A percentile compares a stretch with the other conserved stretches of the same genome.
These are phyloP conservation scores for Jimgerdemannia lactiflua DNA, from an alignment of 192 early-diverging fungal genomes.

Conservation along the genomic window DNA sequence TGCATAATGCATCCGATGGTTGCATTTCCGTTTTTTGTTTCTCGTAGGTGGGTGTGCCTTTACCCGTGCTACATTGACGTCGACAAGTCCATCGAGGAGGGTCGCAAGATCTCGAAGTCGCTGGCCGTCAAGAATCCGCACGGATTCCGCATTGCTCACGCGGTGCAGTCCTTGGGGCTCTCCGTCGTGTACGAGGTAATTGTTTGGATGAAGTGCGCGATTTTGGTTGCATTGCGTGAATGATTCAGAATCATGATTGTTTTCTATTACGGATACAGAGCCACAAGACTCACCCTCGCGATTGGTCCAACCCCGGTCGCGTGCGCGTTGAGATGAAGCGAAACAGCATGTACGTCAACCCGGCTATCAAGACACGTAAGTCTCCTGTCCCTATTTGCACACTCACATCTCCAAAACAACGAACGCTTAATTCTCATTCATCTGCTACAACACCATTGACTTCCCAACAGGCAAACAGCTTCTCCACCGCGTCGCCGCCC, in stretches of 20 bases:
- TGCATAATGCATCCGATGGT: neutral
- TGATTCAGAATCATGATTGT: neutral
- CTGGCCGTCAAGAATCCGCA: slow-evolving; percentile 56
- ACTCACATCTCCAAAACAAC: neutral
- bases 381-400: neutral
- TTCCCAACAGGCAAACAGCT: slow-evolving; percentile 26
- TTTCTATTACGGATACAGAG: slow-evolving; percentile 17
- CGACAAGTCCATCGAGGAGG: slow-evolving; percentile 51
- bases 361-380: slow-evolving; percentile 52
- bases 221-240: neutral
- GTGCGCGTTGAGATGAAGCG: slow-evolving; percentile 62
- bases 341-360: slow-evolving; percentile 35
- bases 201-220: too few relatives aligned
- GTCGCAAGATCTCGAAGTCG: slow-evolving; percentile 54
- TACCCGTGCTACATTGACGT: slow-evolving; percentile 74
- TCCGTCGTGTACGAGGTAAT: slow-evolving; percentile 64
- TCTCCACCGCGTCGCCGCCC: slow-evolving; percentile 20
- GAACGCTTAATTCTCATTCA: too few relatives aligned
- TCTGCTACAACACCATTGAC: too few relatives aligned
- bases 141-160: slow-evolving; percentile 61
- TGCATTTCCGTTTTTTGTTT: neutral
- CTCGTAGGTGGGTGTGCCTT: slow-evolving; percentile 62
- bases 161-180: slow-evolving; percentile 55
- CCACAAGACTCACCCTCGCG: slow-evolving; percentile 64
- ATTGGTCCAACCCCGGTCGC: slow-evolving; percentile 68